Percentiles rank a stretch among this genome's conserved stretches.
phyloP scores from a whole-genome alignment of 179 eudicot genomes.

The Drosera spatulata region DNA sequence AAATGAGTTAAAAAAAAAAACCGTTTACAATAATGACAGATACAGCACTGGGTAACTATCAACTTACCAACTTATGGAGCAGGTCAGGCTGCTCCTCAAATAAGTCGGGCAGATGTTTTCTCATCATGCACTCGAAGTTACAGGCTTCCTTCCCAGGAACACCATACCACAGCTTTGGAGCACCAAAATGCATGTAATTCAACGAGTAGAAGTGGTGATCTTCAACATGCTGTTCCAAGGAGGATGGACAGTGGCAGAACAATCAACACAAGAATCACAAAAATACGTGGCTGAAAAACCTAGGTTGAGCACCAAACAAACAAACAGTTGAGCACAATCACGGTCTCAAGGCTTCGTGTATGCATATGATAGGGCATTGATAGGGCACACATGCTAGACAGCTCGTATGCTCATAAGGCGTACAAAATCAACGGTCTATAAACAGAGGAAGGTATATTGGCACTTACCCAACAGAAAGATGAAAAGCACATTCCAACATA shows the following conservation, averaged over 20 bases:
- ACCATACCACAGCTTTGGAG: slow-evolving; percentile 98
- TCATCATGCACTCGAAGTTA: slow-evolving; percentile 83
- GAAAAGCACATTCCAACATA: slow-evolving; percentile 21
- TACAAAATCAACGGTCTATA: not conserved
- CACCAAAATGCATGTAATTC: slow-evolving; percentile 98
- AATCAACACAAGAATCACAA: slow-evolving; percentile 38
- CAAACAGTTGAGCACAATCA: not conserved
- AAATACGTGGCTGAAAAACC: not conserved
- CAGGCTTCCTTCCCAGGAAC: slow-evolving; percentile 80
- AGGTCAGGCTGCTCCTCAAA: no score
- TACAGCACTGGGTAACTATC: slow-evolving; percentile 2
- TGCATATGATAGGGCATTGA: not conserved
- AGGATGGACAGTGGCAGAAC: not conserved
- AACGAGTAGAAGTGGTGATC: slow-evolving; percentile 90
- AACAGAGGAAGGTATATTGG: not conserved
- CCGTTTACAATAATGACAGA: not conserved
- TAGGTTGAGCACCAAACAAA: not conserved
- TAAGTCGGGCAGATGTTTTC: not conserved
- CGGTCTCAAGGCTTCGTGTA: no score
- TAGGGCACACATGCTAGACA: not conserved
- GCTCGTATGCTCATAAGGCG: not conserved
- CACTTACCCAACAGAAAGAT: slow-evolving; percentile 98
- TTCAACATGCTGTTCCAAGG: slow-evolving; percentile 78
- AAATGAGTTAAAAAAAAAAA: no score
- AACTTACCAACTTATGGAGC: slow-evolving; percentile 40